Evolutionary conservation across 2,329 filamentous ascomycete species (phyloP).

Genomic region (Calonectria fujianensis): DNA sequence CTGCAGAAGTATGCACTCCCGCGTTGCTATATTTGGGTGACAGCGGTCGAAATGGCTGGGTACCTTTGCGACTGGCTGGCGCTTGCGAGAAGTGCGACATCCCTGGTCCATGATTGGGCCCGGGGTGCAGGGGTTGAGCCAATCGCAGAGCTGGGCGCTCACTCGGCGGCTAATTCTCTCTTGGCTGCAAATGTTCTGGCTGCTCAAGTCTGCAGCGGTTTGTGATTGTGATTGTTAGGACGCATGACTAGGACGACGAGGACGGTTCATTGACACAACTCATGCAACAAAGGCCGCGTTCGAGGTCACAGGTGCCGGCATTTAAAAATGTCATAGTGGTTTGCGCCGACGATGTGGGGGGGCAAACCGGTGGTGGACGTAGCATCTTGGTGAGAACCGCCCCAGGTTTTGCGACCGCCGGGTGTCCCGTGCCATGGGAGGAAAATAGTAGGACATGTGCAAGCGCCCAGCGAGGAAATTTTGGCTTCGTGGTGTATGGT

Average conservation of each 20-base stretch:
- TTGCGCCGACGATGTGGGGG: slow-evolving; percentile 21
- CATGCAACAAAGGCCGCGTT: slow-evolving; percentile 49
- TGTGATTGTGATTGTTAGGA: slow-evolving; percentile 51
- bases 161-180: slow-evolving; percentile 54
- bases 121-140: slow-evolving; percentile 40
- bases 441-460: background rate
- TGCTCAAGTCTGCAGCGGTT: slow-evolving; percentile 38
- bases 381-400: slow-evolving; percentile 1
- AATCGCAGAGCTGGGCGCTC: slow-evolving; percentile 48
- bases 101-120: slow-evolving; percentile 53
- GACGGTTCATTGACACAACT: slow-evolving; percentile 51
- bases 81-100: slow-evolving; percentile 61
- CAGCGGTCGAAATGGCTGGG: slow-evolving; percentile 49
- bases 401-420: slow-evolving; percentile 38
- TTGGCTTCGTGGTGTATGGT: slow-evolving; percentile 9
- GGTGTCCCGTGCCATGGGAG: slow-evolving; percentile 6
- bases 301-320: slow-evolving; percentile 41
- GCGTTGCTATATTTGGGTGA: slow-evolving; percentile 61
- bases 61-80: slow-evolving; percentile 59
- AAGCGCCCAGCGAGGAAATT: slow-evolving; percentile 29
- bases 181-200: slow-evolving; percentile 44
- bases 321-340: slow-evolving; percentile 39
- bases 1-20: slow-evolving; percentile 32
- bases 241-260: slow-evolving; percentile 52
- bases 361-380: slow-evolving; percentile 32